Percentiles rank a stretch among this genome's conserved stretches.
Evolutionary conservation across 164 flowering plant species (phyloP).

Genomic region (Magnolia officinalis): DNA sequence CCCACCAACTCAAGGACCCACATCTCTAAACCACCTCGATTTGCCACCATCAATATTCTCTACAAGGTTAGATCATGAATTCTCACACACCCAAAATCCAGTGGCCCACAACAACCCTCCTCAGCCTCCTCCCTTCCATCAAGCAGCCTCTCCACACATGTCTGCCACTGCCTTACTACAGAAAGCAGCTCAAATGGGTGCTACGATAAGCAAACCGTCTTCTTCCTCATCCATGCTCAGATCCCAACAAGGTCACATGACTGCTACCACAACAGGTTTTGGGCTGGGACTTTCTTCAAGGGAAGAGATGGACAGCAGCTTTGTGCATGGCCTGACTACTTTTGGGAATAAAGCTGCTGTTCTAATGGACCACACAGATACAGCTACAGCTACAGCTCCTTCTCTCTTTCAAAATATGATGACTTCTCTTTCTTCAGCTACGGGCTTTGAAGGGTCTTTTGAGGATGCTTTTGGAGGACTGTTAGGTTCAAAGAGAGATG

Average conservation of each 20-base stretch:
- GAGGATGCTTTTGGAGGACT: constrained; percentile 42
- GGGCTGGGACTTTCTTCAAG: constrained; percentile 45
- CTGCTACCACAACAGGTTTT: constrained; percentile 28
- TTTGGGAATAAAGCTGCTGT: constrained; percentile 44
- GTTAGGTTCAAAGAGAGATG: constrained; percentile 26
- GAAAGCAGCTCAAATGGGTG: constrained; percentile 93
- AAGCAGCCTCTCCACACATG: constrained; percentile 51
- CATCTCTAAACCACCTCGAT: constrained; percentile 13
- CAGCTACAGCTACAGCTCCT: constrained; percentile 16
- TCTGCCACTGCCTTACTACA: constrained; percentile 95
- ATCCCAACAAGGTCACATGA: constrained; percentile 52
- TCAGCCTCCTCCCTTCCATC: constrained; percentile 19
- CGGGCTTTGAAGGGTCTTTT: constrained; percentile 36
- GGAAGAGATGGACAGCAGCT: constrained; percentile 34
- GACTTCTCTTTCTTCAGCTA: constrained; percentile 32
- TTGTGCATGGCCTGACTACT: constrained; percentile 31
- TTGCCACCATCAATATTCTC: constrained; percentile 32
- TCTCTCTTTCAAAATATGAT: constrained; percentile 45
- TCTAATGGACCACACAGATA: constrained; percentile 22
- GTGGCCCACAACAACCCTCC: constrained; percentile 10
- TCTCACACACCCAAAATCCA: constrained; percentile 14
- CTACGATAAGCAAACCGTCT: constrained; percentile 45
- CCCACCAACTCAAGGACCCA: constrained; percentile 7
- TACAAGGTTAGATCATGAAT: constrained; percentile 29
- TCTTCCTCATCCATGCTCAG: constrained; percentile 22